Evolutionary conservation across 148 eudicot species (phyloP), one percentile per base, ranked within the genome.

Genomic region (Talinum fruticosum): DNA sequence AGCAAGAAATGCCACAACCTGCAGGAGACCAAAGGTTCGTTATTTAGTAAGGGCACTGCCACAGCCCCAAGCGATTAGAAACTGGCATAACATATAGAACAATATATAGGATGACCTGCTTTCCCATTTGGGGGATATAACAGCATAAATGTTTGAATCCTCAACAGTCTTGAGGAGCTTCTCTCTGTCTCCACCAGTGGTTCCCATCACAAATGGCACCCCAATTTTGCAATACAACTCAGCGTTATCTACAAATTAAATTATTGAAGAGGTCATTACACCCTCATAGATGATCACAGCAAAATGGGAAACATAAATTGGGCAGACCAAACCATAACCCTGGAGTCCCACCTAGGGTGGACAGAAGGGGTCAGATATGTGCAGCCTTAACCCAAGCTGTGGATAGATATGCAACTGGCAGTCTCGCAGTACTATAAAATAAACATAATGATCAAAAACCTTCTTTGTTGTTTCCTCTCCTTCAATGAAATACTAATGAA

Each of bases 1-100:
- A 71, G 94, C 98, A 79, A 94, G 93, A 86, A 94, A 94, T 65
- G 98, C 98, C 61, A 94, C 98, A 75, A 94, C 97, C 98, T 94
- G 72, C 44, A 78, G 45, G 66, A 84, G 35, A 26, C 45, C 67
- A 29, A 76, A 65, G 24, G 57, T 72, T 59, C 23, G 34, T 47
- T 35, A 61, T 73, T 61, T 41, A 79, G 70, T 28, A 78, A 73
- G 41, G 18, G 62, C 34, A 38, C 49, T 15, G 14, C 7, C 36
- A 69, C 57, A 33, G 32, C 32, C 7, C 36, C 62, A 41, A 33
- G 32, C 32, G 44, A n/a, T 51, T 18, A 37, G 38, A 75, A 75
- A 33, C 71, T 32, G 75, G 61, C 75, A 44, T 44, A 45, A 32
- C 19, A 68, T 38, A 33, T 24, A 75, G 21, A 36, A 70, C 41